These are phyloP conservation scores for Salix exigua DNA, from an alignment of 345 rosid genomes.

Conservation along the genomic window DNA sequence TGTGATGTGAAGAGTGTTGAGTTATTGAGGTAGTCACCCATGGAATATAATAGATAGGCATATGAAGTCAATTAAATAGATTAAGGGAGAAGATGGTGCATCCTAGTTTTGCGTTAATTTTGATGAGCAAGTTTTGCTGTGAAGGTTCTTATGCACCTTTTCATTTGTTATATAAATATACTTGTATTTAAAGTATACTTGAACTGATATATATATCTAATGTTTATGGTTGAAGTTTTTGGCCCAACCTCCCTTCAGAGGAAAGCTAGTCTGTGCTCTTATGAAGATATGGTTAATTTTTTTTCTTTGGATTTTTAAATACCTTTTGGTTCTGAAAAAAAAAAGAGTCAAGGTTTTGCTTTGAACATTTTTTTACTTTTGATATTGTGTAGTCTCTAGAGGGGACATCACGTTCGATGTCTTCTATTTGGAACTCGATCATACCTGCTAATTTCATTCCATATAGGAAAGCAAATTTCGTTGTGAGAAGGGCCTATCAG, in stretches of 20 bases:
- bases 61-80: background rate
- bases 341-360: no score
- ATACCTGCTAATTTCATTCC: no score
- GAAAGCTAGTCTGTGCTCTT: background rate
- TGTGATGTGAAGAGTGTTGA: background rate
- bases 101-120: background rate
- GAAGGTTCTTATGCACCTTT: background rate
- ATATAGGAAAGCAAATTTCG: no score
- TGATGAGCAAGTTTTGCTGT: background rate
- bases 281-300: background rate
- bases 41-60: background rate
- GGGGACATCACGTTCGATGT: no score
- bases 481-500: no score
- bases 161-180: background rate
- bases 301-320: background rate
- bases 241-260: background rate
- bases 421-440: no score
- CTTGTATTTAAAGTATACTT: background rate
- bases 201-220: background rate
- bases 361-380: no score
- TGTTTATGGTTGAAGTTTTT: background rate
- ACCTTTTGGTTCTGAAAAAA: background rate
- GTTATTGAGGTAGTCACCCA: background rate
- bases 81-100: background rate
- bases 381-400: no score